Evolutionary conservation across 2,329 filamentous ascomycete genomes (phyloP), one percentile per base, ranked within the genome.

Genomic region (Cytospora schulzeri): DNA sequence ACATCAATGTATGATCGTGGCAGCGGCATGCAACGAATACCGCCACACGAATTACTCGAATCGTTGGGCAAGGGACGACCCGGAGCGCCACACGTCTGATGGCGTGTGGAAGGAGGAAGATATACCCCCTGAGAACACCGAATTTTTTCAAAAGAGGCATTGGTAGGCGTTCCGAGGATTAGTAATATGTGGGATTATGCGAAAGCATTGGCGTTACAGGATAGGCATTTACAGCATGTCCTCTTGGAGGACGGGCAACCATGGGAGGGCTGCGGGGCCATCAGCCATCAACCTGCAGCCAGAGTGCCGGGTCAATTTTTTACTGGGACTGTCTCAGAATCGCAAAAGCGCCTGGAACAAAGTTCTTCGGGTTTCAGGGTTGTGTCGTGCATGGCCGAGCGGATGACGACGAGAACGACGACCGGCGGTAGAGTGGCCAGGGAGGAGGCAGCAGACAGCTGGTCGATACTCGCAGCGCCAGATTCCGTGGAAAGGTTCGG

Each of bases 1-100:
- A 90, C 88, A 22, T 85, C 81, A 41, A 85, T 85, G 80, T 85
- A 83, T 68, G 86, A 88, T 71, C 80, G 84, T 50, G 82, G 81
- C 62, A 85, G 80, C 67, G 84, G 84, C 60, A 85, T 88, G 68
- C 79, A 81, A 69, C 78, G 85, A 67, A 82, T 89, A 66, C 87
- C 87, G 15, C 87, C 87, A 3, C 81, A 83, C 59, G 84, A 89
- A 73, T 79, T 88, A 45, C 76, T 88, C 9, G 81, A 85, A 70
- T 83, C 81, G 22, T 73, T 88, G 19, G 79, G 80, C 53, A 80
- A 80, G 66, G 79, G 78, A 35, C 76, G 80, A 65, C 72, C 80
- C 17, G 82, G 80, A 19, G 81, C 78, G 35, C 85, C 85, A 33
- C 80, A 79, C 17, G 80, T 87, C 57, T 87, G 74, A 81, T 31